These are phyloP conservation scores for Zygoascus hellenicus DNA, from an alignment of 1,139 yeast genomes.

Conservation along the genomic window DNA sequence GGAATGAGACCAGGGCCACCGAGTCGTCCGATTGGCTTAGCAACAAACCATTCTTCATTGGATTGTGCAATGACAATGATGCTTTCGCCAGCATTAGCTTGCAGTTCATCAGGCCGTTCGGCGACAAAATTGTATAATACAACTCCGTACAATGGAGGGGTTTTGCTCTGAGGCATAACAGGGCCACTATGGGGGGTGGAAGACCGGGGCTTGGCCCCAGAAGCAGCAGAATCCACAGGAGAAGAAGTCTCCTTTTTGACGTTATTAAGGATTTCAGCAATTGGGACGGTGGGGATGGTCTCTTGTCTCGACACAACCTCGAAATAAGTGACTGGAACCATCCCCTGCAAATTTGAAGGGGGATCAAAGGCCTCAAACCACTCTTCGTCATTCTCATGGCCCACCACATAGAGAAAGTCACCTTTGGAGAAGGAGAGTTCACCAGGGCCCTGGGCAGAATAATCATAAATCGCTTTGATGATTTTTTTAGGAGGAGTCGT, in stretches of 20 bases:
- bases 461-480: slow-evolving; percentile 75
- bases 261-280: slow-evolving; percentile 12
- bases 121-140: slow-evolving; percentile 81
- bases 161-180: slow-evolving; percentile 12
- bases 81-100: slow-evolving; percentile 79
- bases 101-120: slow-evolving; percentile 82
- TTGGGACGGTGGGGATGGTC: slow-evolving; percentile 36
- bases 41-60: slow-evolving; percentile 95
- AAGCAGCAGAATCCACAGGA: slow-evolving; percentile 2
- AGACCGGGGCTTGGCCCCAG: slow-evolving; percentile 5
- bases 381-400: slow-evolving; percentile 55
- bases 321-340: slow-evolving; percentile 82
- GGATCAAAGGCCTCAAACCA: slow-evolving; percentile 94
- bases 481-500: slow-evolving; percentile 61
- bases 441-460: slow-evolving; percentile 73
- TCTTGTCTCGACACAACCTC: slow-evolving; percentile 63
- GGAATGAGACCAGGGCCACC: slow-evolving; percentile 99
- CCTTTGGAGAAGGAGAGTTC: slow-evolving; percentile 76
- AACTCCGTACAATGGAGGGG: slow-evolving; percentile 50
- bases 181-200: slow-evolving; percentile 5
- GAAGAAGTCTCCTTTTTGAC: slow-evolving; percentile 2
- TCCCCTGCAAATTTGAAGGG: slow-evolving; percentile 65
- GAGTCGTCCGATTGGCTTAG: slow-evolving; percentile 87
- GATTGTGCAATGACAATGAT: slow-evolving; percentile 93
- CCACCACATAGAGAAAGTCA: slow-evolving; percentile 80